phyloP scores from a whole-genome alignment of 2,329 filamentous ascomycete species.

The Botrytis fragariae region DNA sequence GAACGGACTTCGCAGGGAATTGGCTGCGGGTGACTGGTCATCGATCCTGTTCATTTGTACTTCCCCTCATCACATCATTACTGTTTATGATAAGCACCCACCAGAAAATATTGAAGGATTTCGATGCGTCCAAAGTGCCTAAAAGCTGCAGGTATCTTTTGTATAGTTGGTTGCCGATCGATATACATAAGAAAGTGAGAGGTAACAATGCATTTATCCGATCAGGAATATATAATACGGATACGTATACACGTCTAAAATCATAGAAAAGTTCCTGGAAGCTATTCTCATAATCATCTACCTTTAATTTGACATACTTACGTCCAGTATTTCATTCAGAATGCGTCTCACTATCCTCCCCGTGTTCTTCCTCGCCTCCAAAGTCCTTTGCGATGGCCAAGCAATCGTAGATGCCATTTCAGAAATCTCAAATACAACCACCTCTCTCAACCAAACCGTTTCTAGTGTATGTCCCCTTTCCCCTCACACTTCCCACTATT shows the following conservation, averaged over 20 bases:
- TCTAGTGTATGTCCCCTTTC: background rate
- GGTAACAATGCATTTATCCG: background rate
- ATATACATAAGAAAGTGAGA: background rate
- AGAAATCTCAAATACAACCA: constrained; percentile 27
- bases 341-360: constrained; percentile 27
- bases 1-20: background rate
- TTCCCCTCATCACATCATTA: background rate
- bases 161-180: background rate
- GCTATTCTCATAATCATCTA: too few species aligned
- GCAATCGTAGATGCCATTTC: constrained; percentile 29
- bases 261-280: background rate
- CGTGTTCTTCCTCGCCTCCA: constrained; percentile 25
- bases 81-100: background rate
- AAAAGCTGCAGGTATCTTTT: background rate
- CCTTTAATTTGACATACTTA: too few species aligned
- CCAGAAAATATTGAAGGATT: background rate
- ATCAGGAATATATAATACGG: background rate
- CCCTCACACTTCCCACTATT: too few species aligned
- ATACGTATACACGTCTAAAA: background rate
- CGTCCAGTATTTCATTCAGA: background rate
- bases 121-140: background rate
- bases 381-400: constrained; percentile 30
- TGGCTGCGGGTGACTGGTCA: background rate
- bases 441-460: constrained; percentile 28
- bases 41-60: background rate